Base-by-base conservation (phyloP, 2,329 filamentous ascomycete species). In the Huntiella decipiens region DNA sequence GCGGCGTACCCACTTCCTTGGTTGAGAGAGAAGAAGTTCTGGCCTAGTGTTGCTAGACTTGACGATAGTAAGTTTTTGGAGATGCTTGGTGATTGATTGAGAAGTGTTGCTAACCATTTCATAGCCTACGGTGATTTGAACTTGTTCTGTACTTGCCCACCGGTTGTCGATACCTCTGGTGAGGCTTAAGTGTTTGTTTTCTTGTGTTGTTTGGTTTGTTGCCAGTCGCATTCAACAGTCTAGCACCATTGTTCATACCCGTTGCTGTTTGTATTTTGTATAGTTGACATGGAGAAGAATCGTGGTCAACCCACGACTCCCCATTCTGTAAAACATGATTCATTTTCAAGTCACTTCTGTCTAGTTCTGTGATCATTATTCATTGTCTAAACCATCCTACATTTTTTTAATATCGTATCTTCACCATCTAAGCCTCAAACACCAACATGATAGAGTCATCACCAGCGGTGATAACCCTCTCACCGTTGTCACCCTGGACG, bases 1-100 rank as follows among this genome's bases (percentile, higher is more conserved):
- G 88, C 88, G 0, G 88, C 85, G 0, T 96, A 94, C 60, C 88
- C 88, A 13, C 59, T 93, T 51, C 68, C 77, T 0, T 93, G 75
- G 63, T 64, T 96, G 51, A 73, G 74, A 60, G 83, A 94, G 73
- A 95, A 92, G 79, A 96, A 96, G 69, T 95, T 95, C 65, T 96
- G 88, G 88, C 87, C 88, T 0, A 78, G 68, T 33, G 85, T 94
- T 11, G 84, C 81, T 5, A 73, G 88, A 59, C 68, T 95, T 15
- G 82, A 96, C 59, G 88, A 95, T 67, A 73, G 83, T 88, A 62
- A 70, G 80, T 68, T 40, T 16, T 15, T 13, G 10, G 15, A 10
- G 13, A n/a, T 8, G 5, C 4, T 19, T 34, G 12, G 13, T 12
- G 4, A 15, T 10, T 16, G 13, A 17, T 10, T 16, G 13, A 17